Evolutionary conservation across 495 filamentous ascomycete species (phyloP).

Genomic region (Penicillium atrosanguineum): DNA sequence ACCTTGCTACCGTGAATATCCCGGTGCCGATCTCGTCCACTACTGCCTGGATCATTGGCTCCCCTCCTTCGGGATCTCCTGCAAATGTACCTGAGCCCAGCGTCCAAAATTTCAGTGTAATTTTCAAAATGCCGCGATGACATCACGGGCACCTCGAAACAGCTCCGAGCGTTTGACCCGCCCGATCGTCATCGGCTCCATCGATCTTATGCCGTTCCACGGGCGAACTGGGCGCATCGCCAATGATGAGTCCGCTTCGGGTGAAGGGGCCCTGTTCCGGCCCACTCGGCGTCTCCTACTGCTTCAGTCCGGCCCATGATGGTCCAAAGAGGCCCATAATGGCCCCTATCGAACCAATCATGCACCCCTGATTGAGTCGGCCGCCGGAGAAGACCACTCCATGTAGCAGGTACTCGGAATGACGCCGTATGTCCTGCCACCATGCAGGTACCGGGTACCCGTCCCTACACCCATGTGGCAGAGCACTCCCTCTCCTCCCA

Average conservation of each 20-base stretch:
- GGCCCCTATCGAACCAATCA: slow-evolving; percentile 13
- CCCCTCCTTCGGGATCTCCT: neutral
- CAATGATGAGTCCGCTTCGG: slow-evolving; percentile 27
- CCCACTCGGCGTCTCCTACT: slow-evolving; percentile 26
- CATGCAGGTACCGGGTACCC: slow-evolving; percentile 27
- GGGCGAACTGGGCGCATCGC: slow-evolving; percentile 23
- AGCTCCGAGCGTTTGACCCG: slow-evolving; percentile 33
- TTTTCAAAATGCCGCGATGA: slow-evolving; percentile 20
- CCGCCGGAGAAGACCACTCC: slow-evolving; percentile 1
- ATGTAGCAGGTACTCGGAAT: slow-evolving; percentile 19
- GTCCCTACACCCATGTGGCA: neutral
- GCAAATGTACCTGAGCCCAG: neutral
- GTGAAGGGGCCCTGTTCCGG: slow-evolving; percentile 11
- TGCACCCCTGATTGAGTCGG: neutral
- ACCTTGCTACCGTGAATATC: neutral
- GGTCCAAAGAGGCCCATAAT: neutral
- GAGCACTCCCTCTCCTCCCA: neutral
- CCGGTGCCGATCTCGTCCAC: neutral
- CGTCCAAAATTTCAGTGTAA: slow-evolving; percentile 12
- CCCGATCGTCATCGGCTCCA: slow-evolving; percentile 42
- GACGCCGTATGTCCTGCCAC: slow-evolving; percentile 8
- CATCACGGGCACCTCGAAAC: slow-evolving; percentile 30
- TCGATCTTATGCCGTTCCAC: slow-evolving; percentile 36
- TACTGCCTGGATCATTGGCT: neutral
- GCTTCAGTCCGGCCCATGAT: slow-evolving; percentile 20